These are phyloP conservation scores for Nemania diffusa DNA, from an alignment of 2,329 filamentous ascomycete genomes.

Conservation along the genomic window DNA sequence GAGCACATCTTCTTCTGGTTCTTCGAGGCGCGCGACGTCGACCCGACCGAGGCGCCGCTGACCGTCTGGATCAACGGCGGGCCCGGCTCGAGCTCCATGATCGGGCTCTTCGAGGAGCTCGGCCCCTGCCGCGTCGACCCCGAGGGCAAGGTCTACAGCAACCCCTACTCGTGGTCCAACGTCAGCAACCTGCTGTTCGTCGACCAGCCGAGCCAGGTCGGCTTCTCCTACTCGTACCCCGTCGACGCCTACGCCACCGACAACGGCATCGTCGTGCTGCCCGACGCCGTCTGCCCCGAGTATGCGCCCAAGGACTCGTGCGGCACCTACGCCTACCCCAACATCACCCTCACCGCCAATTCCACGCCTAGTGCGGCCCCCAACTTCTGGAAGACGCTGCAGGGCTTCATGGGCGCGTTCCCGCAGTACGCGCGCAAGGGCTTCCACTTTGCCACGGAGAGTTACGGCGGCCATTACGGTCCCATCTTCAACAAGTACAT, in stretches of 20 bases:
- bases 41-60: slow-evolving; percentile 58
- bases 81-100: slow-evolving; percentile 62
- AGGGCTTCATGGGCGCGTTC: slow-evolving; percentile 72
- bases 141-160: slow-evolving; percentile 57
- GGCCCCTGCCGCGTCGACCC: slow-evolving; percentile 55
- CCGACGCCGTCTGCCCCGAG: slow-evolving; percentile 60
- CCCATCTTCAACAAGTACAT: slow-evolving; percentile 65
- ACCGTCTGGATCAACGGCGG: slow-evolving; percentile 66
- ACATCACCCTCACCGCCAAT: slow-evolving; percentile 61
- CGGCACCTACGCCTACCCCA: slow-evolving; percentile 65
- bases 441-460: slow-evolving; percentile 66
- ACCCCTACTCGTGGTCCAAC: slow-evolving; percentile 70
- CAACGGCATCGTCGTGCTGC: slow-evolving; percentile 54
- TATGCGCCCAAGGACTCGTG: slow-evolving; percentile 58
- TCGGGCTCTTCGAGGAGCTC: slow-evolving; percentile 64
- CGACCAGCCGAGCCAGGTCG: slow-evolving; percentile 68
- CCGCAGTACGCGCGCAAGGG: slow-evolving; percentile 60
- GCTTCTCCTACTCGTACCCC: slow-evolving; percentile 61
- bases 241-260: slow-evolving; percentile 46
- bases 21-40: slow-evolving; percentile 59
- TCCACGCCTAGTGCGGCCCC: slow-evolving; percentile 64
- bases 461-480: slow-evolving; percentile 68
- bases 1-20: slow-evolving; percentile 61
- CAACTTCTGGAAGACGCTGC: slow-evolving; percentile 69
- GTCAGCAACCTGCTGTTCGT: slow-evolving; percentile 70